A percentile compares a stretch with the other conserved stretches of the same genome.
Evolutionary conservation across 2,329 filamentous ascomycete species (phyloP).

Genomic region (Stagonosporopsis tanaceti): DNA sequence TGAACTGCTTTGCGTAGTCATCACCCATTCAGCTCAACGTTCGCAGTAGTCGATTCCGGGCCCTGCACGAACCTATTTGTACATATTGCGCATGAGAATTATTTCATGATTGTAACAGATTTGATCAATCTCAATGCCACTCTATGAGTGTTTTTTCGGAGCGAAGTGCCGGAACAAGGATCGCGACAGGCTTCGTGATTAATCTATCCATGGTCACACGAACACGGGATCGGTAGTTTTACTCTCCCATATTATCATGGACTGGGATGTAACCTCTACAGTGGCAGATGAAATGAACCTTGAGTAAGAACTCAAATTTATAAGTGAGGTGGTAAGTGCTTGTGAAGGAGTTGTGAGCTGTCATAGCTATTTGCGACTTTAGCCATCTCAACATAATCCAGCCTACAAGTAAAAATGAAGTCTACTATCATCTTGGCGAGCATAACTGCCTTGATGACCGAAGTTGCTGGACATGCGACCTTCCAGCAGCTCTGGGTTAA

Average conservation of each 20-base stretch:
- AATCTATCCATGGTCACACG: conserved; percentile 15
- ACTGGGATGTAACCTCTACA: not conserved
- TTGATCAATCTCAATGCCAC: not conserved
- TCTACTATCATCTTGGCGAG: conserved; percentile 19
- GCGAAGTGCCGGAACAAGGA: not conserved
- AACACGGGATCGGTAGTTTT: not conserved
- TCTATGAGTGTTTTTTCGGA: not conserved
- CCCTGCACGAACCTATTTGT: not conserved
- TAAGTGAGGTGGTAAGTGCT: conserved; percentile 1
- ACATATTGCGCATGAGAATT: not conserved
- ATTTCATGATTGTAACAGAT: not conserved
- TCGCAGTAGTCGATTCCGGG: not conserved
- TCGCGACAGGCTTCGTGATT: not conserved
- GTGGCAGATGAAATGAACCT: not conserved
- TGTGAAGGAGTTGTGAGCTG: not conserved
- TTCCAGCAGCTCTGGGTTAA: conserved; percentile 45
- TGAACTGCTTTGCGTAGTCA: not conserved
- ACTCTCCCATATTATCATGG: not conserved
- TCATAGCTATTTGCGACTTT: not conserved
- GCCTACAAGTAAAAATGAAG: conserved; percentile 26
- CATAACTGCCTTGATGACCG: conserved; percentile 22
- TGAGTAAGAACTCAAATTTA: not conserved
- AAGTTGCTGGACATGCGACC: conserved; percentile 39
- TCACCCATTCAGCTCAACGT: not conserved
- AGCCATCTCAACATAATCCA: not conserved